Conservation (phyloP, 192 early-diverging fungal species). For the Polychytrium aggregatum region DNA sequence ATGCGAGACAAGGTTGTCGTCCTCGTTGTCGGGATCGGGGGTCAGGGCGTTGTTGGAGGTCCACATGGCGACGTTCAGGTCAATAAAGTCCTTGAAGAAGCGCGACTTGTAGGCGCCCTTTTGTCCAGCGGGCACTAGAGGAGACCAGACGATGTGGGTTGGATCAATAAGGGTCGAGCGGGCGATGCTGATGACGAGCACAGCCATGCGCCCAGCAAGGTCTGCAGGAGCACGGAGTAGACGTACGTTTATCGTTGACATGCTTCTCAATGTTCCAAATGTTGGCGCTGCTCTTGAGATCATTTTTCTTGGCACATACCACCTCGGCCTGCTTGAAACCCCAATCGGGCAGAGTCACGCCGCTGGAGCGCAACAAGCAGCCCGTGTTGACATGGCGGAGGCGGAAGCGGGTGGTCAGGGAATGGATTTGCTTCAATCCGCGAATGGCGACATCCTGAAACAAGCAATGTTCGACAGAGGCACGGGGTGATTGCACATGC, state of each 20-base stretch:
- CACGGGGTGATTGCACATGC: no score
- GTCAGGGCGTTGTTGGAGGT: constrained; percentile 90
- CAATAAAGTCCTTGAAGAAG: constrained; percentile 77
- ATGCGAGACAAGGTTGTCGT: constrained; percentile 61
- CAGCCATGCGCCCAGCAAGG: no score
- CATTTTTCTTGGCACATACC: constrained; percentile 65
- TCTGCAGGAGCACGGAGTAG: no score
- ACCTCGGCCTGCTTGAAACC: constrained; percentile 92
- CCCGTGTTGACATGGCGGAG: constrained; percentile 58
- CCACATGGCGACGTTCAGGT: constrained; percentile 93
- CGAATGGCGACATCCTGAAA: constrained; percentile 24
- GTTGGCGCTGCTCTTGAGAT: constrained; percentile 32
- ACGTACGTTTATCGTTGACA: constrained; percentile 56
- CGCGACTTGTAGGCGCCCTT: constrained; percentile 50
- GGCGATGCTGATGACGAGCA: no score
- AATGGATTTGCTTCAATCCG: constrained; percentile 36
- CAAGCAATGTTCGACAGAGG: no score
- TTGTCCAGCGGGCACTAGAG: constrained; percentile 60
- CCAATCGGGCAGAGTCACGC: constrained; percentile 84
- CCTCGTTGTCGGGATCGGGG: constrained; percentile 83
- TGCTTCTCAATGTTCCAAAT: constrained; percentile 94
- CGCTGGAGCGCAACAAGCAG: constrained; percentile 68
- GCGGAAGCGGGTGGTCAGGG: constrained; percentile 72
- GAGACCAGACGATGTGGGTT: no score
- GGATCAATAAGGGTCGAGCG: no score